These are phyloP conservation scores for Teratosphaeria nubilosa DNA, from an alignment of 2,329 filamentous ascomycete genomes.

Conservation along the genomic window DNA sequence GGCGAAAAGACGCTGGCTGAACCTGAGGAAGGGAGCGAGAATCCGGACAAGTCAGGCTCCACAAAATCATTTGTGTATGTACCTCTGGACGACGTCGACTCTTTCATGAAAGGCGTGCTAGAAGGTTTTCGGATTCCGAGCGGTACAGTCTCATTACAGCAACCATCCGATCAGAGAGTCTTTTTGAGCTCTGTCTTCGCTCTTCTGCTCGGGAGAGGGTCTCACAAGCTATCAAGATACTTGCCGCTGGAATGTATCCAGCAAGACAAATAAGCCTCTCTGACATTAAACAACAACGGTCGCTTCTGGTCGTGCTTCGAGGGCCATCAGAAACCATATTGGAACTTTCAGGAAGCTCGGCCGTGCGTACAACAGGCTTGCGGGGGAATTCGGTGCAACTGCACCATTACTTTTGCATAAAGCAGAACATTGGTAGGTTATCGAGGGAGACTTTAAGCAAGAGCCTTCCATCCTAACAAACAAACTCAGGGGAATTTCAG, in stretches of 20 bases:
- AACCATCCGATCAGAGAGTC: not conserved
- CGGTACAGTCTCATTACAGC: not conserved
- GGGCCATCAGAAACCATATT: not conserved
- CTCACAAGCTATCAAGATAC: not conserved
- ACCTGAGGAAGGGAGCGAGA: not conserved
- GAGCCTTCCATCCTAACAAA: not conserved
- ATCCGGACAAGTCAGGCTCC: not conserved
- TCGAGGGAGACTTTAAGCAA: not conserved
- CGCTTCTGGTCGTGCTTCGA: not conserved
- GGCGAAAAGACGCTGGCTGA: not conserved
- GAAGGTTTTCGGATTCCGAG: not conserved
- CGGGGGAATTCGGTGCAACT: not conserved
- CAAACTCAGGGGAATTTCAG: not conserved
- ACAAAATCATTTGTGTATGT: not conserved
- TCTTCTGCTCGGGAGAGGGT: not conserved
- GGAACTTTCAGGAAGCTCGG: not conserved
- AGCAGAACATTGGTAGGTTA: not conserved
- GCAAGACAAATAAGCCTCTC: not conserved
- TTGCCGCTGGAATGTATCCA: not conserved
- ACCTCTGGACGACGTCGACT: not conserved
- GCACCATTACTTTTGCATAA: not conserved
- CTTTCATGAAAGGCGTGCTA: not conserved
- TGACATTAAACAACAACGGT: not conserved
- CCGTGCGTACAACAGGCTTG: not conserved
- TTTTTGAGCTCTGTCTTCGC: not conserved